Percentiles rank a stretch among this genome's conserved stretches.
Evolutionary conservation across 805 yeast species (phyloP).

Genomic region (Starmera caribaea): DNA sequence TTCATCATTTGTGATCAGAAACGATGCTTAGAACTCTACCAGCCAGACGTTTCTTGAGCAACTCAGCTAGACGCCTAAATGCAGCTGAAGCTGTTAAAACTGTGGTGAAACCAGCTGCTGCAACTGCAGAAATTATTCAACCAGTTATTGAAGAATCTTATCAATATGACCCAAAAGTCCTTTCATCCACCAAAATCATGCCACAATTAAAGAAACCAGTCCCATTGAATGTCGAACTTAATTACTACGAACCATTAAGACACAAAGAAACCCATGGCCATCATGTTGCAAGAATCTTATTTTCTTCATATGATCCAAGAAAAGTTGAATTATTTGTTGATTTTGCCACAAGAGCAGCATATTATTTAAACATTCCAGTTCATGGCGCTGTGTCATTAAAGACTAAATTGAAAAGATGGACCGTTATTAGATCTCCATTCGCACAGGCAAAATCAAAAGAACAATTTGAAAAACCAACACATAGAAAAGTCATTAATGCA

Average conservation of each 20-base stretch:
- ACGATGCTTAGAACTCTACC: too few relatives aligned
- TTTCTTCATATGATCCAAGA: slow-evolving; percentile 62
- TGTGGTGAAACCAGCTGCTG: not conserved
- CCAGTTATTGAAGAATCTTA: not conserved
- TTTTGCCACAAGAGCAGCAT: slow-evolving; percentile 85
- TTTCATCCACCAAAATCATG: slow-evolving; percentile 23
- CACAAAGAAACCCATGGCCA: slow-evolving; percentile 61
- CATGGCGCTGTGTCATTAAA: slow-evolving; percentile 62
- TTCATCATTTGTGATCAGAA: too few relatives aligned
- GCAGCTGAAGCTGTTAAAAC: not conserved
- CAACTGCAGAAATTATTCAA: not conserved
- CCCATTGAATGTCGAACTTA: slow-evolving; percentile 79
- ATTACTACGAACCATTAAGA: slow-evolving; percentile 71
- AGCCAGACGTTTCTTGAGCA: slow-evolving; percentile 5
- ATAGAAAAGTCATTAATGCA: slow-evolving; percentile 59
- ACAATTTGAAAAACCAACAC: slow-evolving; percentile 85
- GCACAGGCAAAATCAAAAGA: slow-evolving; percentile 92
- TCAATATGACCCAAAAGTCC: slow-evolving; percentile 27
- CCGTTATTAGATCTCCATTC: slow-evolving; percentile 88
- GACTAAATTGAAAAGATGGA: slow-evolving; percentile 78
- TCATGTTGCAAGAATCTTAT: slow-evolving; percentile 64
- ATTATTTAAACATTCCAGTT: slow-evolving; percentile 80
- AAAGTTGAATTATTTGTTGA: slow-evolving; percentile 71
- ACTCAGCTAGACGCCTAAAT: slow-evolving; percentile 2
- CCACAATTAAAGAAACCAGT: slow-evolving; percentile 41